Base-by-base conservation (phyloP, 257 asterid genomes). In the Lavandula angustifolia region DNA sequence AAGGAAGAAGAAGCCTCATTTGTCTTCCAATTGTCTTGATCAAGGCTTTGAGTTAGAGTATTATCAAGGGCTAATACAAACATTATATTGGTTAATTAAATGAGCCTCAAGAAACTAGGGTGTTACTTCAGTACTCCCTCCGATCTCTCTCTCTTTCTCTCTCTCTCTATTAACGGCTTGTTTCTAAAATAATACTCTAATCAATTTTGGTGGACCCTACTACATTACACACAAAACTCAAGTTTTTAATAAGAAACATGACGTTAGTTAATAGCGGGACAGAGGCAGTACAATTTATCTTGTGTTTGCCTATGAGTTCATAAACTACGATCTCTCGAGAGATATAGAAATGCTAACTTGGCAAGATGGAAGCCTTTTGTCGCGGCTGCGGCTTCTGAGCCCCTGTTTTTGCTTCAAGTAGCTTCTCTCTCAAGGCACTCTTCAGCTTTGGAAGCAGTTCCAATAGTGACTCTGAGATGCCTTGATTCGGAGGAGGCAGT, bases 321-420 rank as follows among this genome's bases (percentile, higher is more conserved):
- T 70, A 57, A 37, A 61, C 38, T 54, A 50, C 67, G 12, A 49
- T 61, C 37, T 47, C 65, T 22, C 10, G 35, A 48, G 42, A 51
- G 31, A 43, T 4, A 53, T 11, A 47, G 54, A 54, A 64, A 56
- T 38, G 35, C 7, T n/a, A 27, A 27, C 54, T 32, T 42, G 46
- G 27, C 52, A 0, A 2, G 22, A 71, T 76, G 10, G 83, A 75
- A 73, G 86, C 88, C 66, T 81, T 88, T 56, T 80, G 73, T 40
- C 84, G 86, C 22, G 89, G 75, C 27, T 88, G 81, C 55, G 84
- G 77, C 37, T 83, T 81, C 50, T 82, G 95, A 63, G 88, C 84
- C 71, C 78, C 80, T 33, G 81, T 71, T 77, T 87, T 80, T 63
- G 89, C 91, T 79, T 84, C 95, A 18, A 76, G 63, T 37, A 88